These are phyloP conservation scores for Phytopythium oedochilum DNA, from an alignment of 352 stramenopile genomes.

Conservation along the genomic window DNA sequence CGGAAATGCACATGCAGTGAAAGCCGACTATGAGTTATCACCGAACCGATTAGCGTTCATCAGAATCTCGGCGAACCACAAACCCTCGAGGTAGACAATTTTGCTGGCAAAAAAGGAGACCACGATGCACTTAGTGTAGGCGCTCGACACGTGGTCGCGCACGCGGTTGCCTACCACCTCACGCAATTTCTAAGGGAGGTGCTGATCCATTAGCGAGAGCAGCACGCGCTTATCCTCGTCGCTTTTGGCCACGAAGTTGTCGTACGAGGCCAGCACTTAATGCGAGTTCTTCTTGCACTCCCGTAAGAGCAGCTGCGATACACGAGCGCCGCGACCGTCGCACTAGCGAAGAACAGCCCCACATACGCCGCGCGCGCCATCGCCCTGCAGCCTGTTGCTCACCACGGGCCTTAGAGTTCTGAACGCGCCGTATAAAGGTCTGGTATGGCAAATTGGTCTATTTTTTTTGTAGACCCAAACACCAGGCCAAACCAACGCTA, in stretches of 20 bases:
- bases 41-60: constrained; percentile 87
- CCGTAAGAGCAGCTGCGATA: constrained; percentile 97
- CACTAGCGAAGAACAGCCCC: too few species aligned
- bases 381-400: too few species aligned
- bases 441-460: too few species aligned
- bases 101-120: constrained; percentile 94
- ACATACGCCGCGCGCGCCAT: too few species aligned
- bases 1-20: too few species aligned
- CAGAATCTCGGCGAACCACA: constrained; percentile 94
- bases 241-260: constrained; percentile 88
- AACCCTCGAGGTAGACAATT: constrained; percentile 97
- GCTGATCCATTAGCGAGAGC: constrained; percentile 85
- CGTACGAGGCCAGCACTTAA: constrained; percentile 87
- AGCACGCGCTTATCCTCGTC: constrained; percentile 76
- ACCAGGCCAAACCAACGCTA: too few species aligned
- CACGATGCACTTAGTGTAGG: constrained; percentile 97
- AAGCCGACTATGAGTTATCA: too few species aligned
- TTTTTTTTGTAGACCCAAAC: too few species aligned
- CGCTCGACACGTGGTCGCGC: constrained; percentile 88
- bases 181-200: constrained; percentile 93
- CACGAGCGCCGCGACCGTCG: too few species aligned
- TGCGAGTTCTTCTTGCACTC: constrained; percentile 92
- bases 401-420: too few species aligned
- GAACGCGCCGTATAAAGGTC: too few species aligned
- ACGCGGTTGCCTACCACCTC: constrained; percentile 93